Conservation (phyloP, 2,329 filamentous ascomycete genomes). For the Pseudogymnoascus sp. region DNA sequence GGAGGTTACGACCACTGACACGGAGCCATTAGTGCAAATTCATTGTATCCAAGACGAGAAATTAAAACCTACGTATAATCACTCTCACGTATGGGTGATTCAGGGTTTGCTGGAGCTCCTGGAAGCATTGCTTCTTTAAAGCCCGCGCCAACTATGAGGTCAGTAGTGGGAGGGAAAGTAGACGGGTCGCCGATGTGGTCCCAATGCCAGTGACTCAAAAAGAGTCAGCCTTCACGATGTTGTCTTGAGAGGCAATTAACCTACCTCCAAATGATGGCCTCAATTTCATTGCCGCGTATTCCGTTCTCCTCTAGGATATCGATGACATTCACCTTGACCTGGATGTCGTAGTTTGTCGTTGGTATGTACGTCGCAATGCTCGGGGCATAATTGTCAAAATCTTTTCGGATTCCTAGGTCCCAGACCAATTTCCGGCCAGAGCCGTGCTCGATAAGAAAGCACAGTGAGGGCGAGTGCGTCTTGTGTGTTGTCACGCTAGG, state of each 20-base stretch:
- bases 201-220: slow-evolving; percentile 40
- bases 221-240: neutral
- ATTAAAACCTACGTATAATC: slow-evolving; percentile 25
- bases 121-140: slow-evolving; percentile 40
- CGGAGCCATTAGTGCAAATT: neutral
- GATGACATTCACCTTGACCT: slow-evolving; percentile 24
- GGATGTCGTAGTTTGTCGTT: slow-evolving; percentile 20
- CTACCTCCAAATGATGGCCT: slow-evolving; percentile 29
- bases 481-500: slow-evolving; percentile 6
- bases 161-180: slow-evolving; percentile 38
- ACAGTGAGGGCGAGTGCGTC: slow-evolving; percentile 8
- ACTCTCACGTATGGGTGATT: slow-evolving; percentile 30
- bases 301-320: slow-evolving; percentile 31
- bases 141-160: slow-evolving; percentile 46
- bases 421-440: slow-evolving; percentile 23
- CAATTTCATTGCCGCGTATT: slow-evolving; percentile 27
- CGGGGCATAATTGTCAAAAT: slow-evolving; percentile 26
- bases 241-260: neutral
- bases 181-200: slow-evolving; percentile 47
- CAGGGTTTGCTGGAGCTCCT: slow-evolving; percentile 36
- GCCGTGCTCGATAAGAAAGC: slow-evolving; percentile 17
- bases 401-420: slow-evolving; percentile 27
- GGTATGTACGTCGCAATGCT: slow-evolving; percentile 18
- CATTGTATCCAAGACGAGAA: neutral
- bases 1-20: slow-evolving; percentile 21